A percentile compares a stretch with the other conserved stretches of the same genome.
Conservation (phyloP, 1,284 basidiomycete genomes). For the Trichosporon inkin region DNA sequence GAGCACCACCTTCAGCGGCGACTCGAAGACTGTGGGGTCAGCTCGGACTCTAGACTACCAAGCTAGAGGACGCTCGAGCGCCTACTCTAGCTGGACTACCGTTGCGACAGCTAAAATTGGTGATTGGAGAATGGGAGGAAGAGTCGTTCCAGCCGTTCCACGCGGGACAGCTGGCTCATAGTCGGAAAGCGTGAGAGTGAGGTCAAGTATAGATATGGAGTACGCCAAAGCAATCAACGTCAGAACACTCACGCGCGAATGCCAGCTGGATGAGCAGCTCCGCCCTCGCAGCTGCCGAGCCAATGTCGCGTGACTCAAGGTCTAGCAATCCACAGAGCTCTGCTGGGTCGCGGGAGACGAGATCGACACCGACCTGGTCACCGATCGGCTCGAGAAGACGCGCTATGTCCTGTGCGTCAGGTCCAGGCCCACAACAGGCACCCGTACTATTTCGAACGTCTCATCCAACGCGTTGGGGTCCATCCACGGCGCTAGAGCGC, state of each 20-base stretch:
- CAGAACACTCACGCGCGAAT: not conserved
- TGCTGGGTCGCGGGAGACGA: not conserved
- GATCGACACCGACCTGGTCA: not conserved
- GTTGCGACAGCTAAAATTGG: not conserved
- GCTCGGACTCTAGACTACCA: not conserved
- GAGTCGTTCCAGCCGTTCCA: not conserved
- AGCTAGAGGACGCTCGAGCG: too few relatives aligned
- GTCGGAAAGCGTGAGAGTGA: not conserved
- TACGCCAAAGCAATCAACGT: too few relatives aligned
- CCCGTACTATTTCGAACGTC: not conserved
- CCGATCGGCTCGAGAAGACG: conserved; percentile 1
- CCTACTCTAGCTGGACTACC: too few relatives aligned
- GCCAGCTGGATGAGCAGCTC: conserved; percentile 1
- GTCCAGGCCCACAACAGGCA: not conserved
- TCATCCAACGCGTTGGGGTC: not conserved
- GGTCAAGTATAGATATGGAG: too few relatives aligned
- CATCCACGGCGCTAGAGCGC: not conserved
- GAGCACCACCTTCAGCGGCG: not conserved
- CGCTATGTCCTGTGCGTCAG: conserved; percentile 1
- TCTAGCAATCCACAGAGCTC: not conserved
- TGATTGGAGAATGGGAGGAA: not conserved
- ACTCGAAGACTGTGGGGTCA: not conserved
- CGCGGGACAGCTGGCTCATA: not conserved
- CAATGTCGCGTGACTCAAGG: not conserved
- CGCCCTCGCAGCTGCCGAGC: not conserved